Evolutionary conservation across 805 yeast species (phyloP), one percentile per base, ranked within the genome.

Genomic region (Groenewaldozyma salmanticensis): DNA sequence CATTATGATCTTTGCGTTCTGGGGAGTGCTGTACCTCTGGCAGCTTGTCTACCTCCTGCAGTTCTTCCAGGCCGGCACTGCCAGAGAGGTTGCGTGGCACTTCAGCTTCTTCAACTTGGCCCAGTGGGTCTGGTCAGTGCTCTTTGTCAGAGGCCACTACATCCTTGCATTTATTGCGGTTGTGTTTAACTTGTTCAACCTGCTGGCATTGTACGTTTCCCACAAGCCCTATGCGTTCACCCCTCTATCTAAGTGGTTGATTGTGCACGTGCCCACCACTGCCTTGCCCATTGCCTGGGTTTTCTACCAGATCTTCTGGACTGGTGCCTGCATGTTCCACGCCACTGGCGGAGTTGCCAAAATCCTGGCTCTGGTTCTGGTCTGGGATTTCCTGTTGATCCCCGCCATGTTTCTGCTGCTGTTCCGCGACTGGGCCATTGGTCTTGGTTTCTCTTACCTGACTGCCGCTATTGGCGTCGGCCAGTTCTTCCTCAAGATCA

Each of bases 261-360:
- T 75, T 31, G 65, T 81, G 39, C 94, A 85, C 60, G 61, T 77
- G 49, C 72, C 90, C 13, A 69, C 71, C 11, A 71, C 76, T 6
- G 84, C 88, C 0, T 50, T 82, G 52, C 94, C 95, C 11, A 59
- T 81, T 42, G 68, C 81, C 24, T 85, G 94, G 94, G 61, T 79
- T 29, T 57, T 81, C 44, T 81, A 77, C 54, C 79, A 77, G 19
- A 57, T 84, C 31, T 81, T 83, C 66, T 85, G 94, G 94, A 81
- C 81, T 55, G 94, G 94, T 35, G 87, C 94, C 1, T 80, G 79
- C 21, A 57, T 80, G 56, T 73, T 79, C 63, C 73, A 81, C 9
- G 72, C 72, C 42, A 71, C 72, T 51, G 58, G 66, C 20, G 22
- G 42, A 20, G 61, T 72, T 17, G 77, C 85, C 13, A 70, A 94